These are phyloP conservation scores for Straminergon stramineum DNA, from an alignment of 225 moss, liverwort and hornwort species.

Conservation along the genomic window DNA sequence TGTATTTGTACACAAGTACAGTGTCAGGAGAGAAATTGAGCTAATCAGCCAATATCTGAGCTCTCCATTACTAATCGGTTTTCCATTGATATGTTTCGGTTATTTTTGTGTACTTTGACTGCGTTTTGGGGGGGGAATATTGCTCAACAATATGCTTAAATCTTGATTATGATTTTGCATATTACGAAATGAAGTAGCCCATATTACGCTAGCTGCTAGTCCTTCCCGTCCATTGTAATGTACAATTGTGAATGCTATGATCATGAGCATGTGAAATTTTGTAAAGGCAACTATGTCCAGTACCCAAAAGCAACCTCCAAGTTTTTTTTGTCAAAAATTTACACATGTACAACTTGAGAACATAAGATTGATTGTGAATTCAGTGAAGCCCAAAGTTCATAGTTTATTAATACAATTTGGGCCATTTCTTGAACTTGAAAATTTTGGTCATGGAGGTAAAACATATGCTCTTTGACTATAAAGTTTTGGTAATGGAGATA, in stretches of 20 bases:
- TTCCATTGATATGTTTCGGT: not conserved
- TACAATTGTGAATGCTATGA: not conserved
- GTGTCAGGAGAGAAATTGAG: not conserved
- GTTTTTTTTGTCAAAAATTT: not conserved
- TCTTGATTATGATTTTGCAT: not conserved
- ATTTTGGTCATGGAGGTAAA: not conserved
- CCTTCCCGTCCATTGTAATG: not conserved
- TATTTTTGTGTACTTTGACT: not conserved
- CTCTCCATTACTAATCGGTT: not conserved
- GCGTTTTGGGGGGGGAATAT: not conserved
- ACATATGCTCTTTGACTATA: not conserved
- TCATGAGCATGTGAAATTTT: not conserved
- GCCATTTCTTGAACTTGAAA: not conserved
- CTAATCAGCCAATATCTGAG: not conserved
- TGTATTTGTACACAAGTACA: not conserved
- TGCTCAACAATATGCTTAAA: not conserved
- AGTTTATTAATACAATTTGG: not conserved
- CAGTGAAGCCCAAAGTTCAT: not conserved
- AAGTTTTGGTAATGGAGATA: too few relatives aligned
- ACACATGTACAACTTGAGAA: not conserved
- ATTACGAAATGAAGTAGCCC: not conserved
- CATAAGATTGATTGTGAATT: not conserved
- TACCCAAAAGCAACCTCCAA: not conserved
- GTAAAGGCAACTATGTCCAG: not conserved
- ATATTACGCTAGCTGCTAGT: not conserved